These are phyloP conservation scores for Blastobotrys serpentis DNA, from an alignment of 1,139 yeast genomes.

Conservation along the genomic window DNA sequence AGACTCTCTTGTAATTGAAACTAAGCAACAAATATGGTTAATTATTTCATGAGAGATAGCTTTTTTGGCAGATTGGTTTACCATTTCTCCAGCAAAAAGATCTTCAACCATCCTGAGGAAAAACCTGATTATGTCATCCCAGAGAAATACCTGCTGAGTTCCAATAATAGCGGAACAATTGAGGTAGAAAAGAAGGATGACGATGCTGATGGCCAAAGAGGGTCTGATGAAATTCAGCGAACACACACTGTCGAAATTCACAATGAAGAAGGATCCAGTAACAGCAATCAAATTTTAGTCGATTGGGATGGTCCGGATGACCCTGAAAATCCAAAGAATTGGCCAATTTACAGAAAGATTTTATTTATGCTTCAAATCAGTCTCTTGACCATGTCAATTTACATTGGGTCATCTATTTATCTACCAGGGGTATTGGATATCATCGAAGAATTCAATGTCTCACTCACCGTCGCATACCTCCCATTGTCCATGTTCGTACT, in stretches of 20 bases:
- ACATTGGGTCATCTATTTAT: slow-evolving; percentile 61
- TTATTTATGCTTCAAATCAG: slow-evolving; percentile 45
- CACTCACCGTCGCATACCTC: slow-evolving; percentile 47
- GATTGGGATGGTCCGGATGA: slow-evolving; percentile 53
- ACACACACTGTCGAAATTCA: background rate
- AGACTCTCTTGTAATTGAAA: too few species aligned
- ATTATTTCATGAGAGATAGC: slow-evolving; percentile 13
- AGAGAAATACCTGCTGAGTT: slow-evolving; percentile 11
- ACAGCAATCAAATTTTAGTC: slow-evolving; percentile 23
- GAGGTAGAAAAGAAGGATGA: background rate
- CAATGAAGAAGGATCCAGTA: background rate
- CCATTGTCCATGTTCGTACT: slow-evolving; percentile 56
- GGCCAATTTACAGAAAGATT: slow-evolving; percentile 46
- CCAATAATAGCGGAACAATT: background rate
- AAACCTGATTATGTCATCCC: slow-evolving; percentile 14
- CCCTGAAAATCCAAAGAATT: slow-evolving; percentile 59
- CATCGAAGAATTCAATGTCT: slow-evolving; percentile 45
- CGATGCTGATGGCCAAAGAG: background rate
- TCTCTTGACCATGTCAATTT: slow-evolving; percentile 52
- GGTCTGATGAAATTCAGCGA: background rate
- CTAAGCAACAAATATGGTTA: too few species aligned
- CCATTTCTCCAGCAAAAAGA: slow-evolving; percentile 13
- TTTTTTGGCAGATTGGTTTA: slow-evolving; percentile 13
- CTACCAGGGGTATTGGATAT: slow-evolving; percentile 54
- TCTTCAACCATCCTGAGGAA: slow-evolving; percentile 15